Percentiles rank a stretch among this genome's conserved stretches.
Evolutionary conservation across 805 yeast species (phyloP).

Genomic region (Saccharomyces eubayanus): DNA sequence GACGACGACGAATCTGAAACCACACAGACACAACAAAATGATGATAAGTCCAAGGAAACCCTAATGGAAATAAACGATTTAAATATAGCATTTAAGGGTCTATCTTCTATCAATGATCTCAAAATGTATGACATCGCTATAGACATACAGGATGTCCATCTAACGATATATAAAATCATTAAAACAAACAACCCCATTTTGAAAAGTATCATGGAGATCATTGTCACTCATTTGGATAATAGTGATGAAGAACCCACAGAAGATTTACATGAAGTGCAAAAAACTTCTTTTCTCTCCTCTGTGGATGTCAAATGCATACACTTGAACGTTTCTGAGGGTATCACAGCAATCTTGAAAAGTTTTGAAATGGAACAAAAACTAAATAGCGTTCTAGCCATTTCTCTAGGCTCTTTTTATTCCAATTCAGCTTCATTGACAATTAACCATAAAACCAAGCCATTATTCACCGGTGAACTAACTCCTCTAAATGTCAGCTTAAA

Average conservation of each 20-base stretch:
- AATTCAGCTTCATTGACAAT: not conserved
- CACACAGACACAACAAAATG: conserved; percentile 19
- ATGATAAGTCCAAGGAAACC: conserved; percentile 13
- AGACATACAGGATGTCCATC: conserved; percentile 32
- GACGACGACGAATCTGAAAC: not conserved
- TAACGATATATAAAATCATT: conserved; percentile 19
- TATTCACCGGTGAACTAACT: not conserved
- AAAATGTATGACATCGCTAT: conserved; percentile 28
- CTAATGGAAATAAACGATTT: conserved; percentile 27
- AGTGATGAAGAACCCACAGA: not conserved
- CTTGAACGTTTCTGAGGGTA: not conserved
- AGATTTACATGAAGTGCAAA: not conserved
- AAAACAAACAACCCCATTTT: conserved; percentile 8
- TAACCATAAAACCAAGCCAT: not conserved
- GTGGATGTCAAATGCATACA: not conserved
- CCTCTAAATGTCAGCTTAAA: not conserved
- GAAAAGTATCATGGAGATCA: not conserved
- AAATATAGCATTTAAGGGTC: conserved; percentile 42
- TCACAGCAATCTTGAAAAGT: not conserved
- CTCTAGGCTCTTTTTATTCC: not conserved
- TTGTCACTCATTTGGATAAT: not conserved
- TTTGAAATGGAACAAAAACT: not conserved
- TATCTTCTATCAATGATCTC: conserved; percentile 28
- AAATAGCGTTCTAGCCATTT: not conserved
- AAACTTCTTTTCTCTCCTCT: not conserved